phyloP scores from a whole-genome alignment of 2,329 filamentous ascomycete genomes.

The Verticillium dahliae region DNA sequence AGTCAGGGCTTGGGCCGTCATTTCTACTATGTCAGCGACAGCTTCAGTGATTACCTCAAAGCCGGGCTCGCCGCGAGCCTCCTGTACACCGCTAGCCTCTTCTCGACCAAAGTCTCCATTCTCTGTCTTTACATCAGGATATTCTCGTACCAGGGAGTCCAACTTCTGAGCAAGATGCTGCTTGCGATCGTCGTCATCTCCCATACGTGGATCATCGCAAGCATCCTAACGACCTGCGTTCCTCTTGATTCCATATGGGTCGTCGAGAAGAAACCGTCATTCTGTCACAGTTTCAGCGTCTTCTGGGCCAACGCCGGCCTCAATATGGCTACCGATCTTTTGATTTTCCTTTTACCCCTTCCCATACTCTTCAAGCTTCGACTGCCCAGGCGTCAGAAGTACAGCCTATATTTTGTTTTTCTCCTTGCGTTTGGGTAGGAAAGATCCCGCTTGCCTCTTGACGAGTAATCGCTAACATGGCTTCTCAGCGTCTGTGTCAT shows the following conservation, averaged over 20 bases:
- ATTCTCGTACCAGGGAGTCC: slow-evolving; percentile 14
- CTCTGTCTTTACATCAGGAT: slow-evolving; percentile 16
- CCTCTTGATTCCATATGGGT: slow-evolving; percentile 12
- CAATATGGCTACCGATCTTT: slow-evolving; percentile 17
- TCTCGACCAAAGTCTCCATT: slow-evolving; percentile 15
- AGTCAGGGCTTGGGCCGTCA: slow-evolving; percentile 7
- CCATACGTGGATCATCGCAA: slow-evolving; percentile 14
- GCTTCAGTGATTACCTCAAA: slow-evolving; percentile 5
- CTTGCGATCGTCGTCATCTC: slow-evolving; percentile 11
- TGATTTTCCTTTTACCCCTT: slow-evolving; percentile 26
- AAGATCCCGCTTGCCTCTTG: slow-evolving; percentile 1
- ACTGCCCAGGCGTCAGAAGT: slow-evolving; percentile 33
- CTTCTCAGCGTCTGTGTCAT: slow-evolving; percentile 25
- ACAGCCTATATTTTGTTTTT: slow-evolving; percentile 28
- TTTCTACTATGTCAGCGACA: slow-evolving; percentile 1
- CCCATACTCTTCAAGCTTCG: slow-evolving; percentile 35
- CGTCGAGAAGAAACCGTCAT: slow-evolving; percentile 3
- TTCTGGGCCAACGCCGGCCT: slow-evolving; percentile 18
- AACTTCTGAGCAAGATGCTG: slow-evolving; percentile 17
- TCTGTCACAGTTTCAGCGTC: slow-evolving; percentile 11
- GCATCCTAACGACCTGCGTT: slow-evolving; percentile 15
- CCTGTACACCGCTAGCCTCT: slow-evolving; percentile 11
- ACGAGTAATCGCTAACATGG: slow-evolving; percentile 5
- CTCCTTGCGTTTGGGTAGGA: slow-evolving; percentile 30
- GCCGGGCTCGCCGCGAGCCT: slow-evolving; percentile 9